Evolutionary conservation across 768 basidiomycete genomes (phyloP).

Genomic region (Boletus bicolor): DNA sequence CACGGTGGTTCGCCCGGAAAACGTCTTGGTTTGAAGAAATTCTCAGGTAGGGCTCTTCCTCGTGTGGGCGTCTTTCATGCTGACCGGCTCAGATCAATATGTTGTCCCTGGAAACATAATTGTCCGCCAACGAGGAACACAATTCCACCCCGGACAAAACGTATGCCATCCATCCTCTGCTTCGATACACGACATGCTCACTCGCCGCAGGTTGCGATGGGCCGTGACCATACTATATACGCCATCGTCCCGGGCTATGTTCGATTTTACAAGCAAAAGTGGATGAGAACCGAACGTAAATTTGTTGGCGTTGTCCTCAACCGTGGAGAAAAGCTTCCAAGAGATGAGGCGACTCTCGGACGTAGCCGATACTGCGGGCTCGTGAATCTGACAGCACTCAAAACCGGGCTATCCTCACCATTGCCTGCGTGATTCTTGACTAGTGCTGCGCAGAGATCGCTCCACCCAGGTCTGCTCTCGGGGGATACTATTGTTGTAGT

Average conservation of each 20-base stretch:
- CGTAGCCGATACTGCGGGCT: conserved; percentile 84
- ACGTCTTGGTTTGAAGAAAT: conserved; percentile 93
- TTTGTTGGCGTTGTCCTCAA: conserved; percentile 83
- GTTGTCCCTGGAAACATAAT: conserved; percentile 96
- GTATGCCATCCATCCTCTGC: conserved; percentile 45
- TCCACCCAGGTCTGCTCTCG: neutral
- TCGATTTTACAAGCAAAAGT: conserved; percentile 86
- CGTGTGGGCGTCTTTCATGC: conserved; percentile 1
- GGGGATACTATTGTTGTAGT: conserved; percentile 17
- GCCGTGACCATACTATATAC: conserved; percentile 92
- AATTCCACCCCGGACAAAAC: conserved; percentile 93
- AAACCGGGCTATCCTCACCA: conserved; percentile 10
- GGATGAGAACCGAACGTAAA: conserved; percentile 68
- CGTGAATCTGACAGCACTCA: conserved; percentile 55
- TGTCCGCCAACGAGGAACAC: conserved; percentile 88
- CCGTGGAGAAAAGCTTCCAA: conserved; percentile 81
- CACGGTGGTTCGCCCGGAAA: conserved; percentile 91
- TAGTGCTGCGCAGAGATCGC: neutral
- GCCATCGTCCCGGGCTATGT: conserved; percentile 89
- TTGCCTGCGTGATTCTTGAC: conserved; percentile 4
- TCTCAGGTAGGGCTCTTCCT: conserved; percentile 62
- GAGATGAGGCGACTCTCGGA: conserved; percentile 69
- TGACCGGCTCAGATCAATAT: conserved; percentile 63
- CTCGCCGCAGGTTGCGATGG: conserved; percentile 71
- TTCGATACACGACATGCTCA: conserved; percentile 4